Evolutionary conservation across 2,329 filamentous ascomycete species (phyloP), one percentile per base, ranked within the genome.

Genomic region (Raffaelea ambrosiae): DNA sequence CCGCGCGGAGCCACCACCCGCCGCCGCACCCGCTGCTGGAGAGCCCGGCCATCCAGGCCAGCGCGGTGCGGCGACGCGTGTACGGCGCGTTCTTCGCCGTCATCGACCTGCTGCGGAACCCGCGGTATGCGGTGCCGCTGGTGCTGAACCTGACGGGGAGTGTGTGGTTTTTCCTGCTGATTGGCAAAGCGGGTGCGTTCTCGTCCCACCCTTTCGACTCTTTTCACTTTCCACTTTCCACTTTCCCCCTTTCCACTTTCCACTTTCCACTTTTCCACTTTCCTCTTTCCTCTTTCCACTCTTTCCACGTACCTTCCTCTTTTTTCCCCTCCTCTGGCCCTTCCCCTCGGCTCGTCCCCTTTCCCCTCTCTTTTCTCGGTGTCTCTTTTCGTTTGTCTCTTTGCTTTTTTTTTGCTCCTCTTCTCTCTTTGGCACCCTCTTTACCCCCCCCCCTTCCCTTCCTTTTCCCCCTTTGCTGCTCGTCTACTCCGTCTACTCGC

Each of bases 151-250:
- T 97, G 46, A 95, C 91, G 3, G 91, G 91, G 26, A 95, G 88
- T 61, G 76, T 96, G 48, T 97, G 91, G 91, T 97, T 97, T 67
- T 97, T 97, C 58, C 67, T 97, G 56, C 71, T 97, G 54, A 91
- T 97, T 66, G 91, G 91, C 7, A 81, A 93, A 64, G 90, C 90
- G 58, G 89, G 89, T 94, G 66, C 57, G 84, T 76, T 50, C 23
- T 45, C 13, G 26, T 29, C 26, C 23, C 35, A 46, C 20, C 47
- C 35, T 36, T 33, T 14, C 29, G 10, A 21, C 16, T 29, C 18
- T 40, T 11, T 19, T 33, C 18, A 5, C 16, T 42, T 33, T 48
- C 40, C 35, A 22, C 16, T 23, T 5, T 21, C 13, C 20, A 16
- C 36, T 38, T 41, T 41, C 13, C 23, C 43, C 55, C 50, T 38